phyloP scores from a whole-genome alignment of 2,329 filamentous ascomycete genomes.

The Clonostachys sp. region DNA sequence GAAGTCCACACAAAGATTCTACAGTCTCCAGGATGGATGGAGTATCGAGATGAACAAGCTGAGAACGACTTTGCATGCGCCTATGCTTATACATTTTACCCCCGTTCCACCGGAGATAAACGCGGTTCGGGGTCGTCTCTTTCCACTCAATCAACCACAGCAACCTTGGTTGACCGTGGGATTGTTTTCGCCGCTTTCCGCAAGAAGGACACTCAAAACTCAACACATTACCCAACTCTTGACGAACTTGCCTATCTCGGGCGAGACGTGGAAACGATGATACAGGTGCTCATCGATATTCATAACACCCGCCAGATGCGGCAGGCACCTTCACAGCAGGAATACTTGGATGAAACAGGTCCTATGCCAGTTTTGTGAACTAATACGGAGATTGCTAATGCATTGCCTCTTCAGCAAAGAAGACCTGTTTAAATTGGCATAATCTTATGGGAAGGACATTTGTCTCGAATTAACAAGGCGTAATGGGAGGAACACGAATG shows the following conservation, averaged over 20 bases:
- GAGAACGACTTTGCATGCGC: constrained; percentile 43
- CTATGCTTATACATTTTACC: constrained; percentile 50
- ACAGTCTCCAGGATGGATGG: constrained; percentile 44
- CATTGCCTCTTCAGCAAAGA: no score
- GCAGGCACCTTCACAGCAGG: constrained; percentile 12
- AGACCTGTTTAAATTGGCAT: no score
- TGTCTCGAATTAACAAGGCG: no score
- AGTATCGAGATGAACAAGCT: constrained; percentile 40
- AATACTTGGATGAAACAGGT: constrained; percentile 26
- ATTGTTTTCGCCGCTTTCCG: constrained; percentile 54
- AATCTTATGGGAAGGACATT: no score
- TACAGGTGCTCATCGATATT: constrained; percentile 47
- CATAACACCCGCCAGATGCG: constrained; percentile 32
- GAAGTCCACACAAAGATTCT: constrained; percentile 46
- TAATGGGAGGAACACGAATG: no score
- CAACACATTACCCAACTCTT: constrained; percentile 22
- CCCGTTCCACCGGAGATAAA: constrained; percentile 22
- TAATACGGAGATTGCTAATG: no score
- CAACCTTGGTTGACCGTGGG: constrained; percentile 34
- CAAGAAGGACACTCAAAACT: constrained; percentile 33
- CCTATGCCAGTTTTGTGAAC: constrained; percentile 21
- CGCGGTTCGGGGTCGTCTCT: background rate
- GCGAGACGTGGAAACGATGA: constrained; percentile 44
- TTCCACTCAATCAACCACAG: background rate
- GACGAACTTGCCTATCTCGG: constrained; percentile 40